Evolutionary conservation across 768 basidiomycete genomes (phyloP).

Genomic region (Phaeolepiota aurea): DNA sequence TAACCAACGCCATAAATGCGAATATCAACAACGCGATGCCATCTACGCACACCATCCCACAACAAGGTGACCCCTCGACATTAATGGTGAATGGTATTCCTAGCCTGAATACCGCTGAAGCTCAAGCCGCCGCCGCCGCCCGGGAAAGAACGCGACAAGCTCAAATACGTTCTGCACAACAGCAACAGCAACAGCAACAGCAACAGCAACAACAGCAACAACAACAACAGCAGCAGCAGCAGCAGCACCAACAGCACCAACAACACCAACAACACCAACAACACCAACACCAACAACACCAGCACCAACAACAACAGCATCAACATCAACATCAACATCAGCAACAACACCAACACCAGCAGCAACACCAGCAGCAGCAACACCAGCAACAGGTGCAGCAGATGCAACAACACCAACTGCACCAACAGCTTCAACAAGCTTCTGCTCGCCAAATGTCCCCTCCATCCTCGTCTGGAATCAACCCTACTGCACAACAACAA

Average conservation of each 20-base stretch:
- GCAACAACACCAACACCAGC: conserved; percentile 11
- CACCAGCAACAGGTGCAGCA: conserved; percentile 21
- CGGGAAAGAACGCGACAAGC: conserved; percentile 26
- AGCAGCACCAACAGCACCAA: conserved; percentile 12
- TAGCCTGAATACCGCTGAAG: conserved; percentile 18
- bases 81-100: neutral
- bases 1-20: conserved; percentile 11
- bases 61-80: neutral
- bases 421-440: conserved; percentile 15
- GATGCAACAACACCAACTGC: conserved; percentile 19
- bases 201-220: conserved; percentile 11
- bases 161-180: conserved; percentile 26
- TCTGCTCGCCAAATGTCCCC: conserved; percentile 29
- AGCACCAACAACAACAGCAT: conserved; percentile 15
- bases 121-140: conserved; percentile 22
- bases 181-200: conserved; percentile 18
- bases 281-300: conserved; percentile 20
- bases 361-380: conserved; percentile 13
- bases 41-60: neutral
- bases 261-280: conserved; percentile 22
- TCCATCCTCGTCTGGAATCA: conserved; percentile 24
- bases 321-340: conserved; percentile 10
- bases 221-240: conserved; percentile 10
- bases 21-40: neutral
- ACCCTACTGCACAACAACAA: conserved; percentile 7